Base-by-base conservation (phyloP, 1,139 yeast species). In the Candida dubliniensis region DNA sequence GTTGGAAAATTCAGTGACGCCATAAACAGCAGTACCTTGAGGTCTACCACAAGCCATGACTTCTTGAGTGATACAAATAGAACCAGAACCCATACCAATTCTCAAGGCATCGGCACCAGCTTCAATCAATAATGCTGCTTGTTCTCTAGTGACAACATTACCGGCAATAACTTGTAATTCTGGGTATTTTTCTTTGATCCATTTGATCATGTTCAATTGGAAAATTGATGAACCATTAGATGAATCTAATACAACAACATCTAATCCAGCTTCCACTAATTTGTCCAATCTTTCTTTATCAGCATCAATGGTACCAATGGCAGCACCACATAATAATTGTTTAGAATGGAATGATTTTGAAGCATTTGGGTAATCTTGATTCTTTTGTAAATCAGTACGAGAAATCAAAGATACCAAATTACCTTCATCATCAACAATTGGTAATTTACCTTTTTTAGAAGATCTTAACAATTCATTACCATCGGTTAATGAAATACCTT, bases 11-110 rank as follows among this genome's bases (percentile, higher is more conserved):
- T 89, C 91, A 51, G 90, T 77, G 42, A 89, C 96, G 51, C 81
- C 82, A 75, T 79, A 88, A 45, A 89, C 96, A 49, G 96, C 96
- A 51, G 96, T 88, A 74, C 98, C 99, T 78, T 95, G 99, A 49
- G 99, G 99, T 80, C 99, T 91, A 73, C 99, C 99, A 75, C 96
- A 95, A 42, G 99, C 99, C 99, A 93, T 93, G 49, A 93, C 99
- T 75, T 93, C 99, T 76, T 95, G 99, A 47, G 99, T 93, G 64
- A 93, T 95, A 80, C 98, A 93, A 64, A 93, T 93, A 48, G 97
- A 89, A 63, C 99, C 99, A 36, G 98, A 89, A 61, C 99, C 99
- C 99, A 93, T 93, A 75, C 99, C 99, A 56, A 93, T 91, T 80
- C 98, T 90, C 62, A 93, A 80, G 66, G 91, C 99, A 70, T 93